Percentiles rank a stretch among this genome's conserved stretches.
phyloP scores from a whole-genome alignment of 2,329 filamentous ascomycete genomes.

The Pseudogymnoascus sp. region DNA sequence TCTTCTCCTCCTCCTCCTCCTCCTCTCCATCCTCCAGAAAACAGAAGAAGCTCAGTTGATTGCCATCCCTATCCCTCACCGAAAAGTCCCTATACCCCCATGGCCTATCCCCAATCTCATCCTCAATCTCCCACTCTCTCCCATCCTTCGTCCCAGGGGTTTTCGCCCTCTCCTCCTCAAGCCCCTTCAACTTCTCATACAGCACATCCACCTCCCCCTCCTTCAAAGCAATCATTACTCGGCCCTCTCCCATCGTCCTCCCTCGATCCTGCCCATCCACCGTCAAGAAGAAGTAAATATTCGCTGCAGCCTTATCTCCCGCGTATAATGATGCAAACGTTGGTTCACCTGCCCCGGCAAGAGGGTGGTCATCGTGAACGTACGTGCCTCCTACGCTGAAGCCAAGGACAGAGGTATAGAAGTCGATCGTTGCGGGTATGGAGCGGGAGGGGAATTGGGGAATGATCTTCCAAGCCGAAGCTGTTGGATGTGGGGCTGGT shows the following conservation, averaged over 20 bases:
- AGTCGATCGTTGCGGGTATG: background rate
- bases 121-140: background rate
- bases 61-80: background rate
- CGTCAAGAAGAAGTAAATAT: background rate
- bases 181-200: background rate
- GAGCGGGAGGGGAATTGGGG: conserved; percentile 6
- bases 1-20: background rate
- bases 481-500: background rate
- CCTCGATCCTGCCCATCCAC: background rate
- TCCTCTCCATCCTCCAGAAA: conserved; percentile 2
- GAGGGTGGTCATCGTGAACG: background rate
- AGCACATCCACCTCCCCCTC: background rate
- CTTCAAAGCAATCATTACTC: background rate
- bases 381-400: background rate
- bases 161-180: background rate
- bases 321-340: background rate
- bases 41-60: conserved; percentile 8
- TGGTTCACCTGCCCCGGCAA: background rate
- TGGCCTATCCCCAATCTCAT: conserved; percentile 1
- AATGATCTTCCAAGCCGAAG: conserved; percentile 11
- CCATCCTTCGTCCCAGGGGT: background rate
- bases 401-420: background rate
- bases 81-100: conserved; percentile 10
- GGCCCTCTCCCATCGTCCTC: background rate
- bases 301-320: background rate